phyloP scores from a whole-genome alignment of 352 stramenopile genomes.

The Phytophthora sp. region DNA sequence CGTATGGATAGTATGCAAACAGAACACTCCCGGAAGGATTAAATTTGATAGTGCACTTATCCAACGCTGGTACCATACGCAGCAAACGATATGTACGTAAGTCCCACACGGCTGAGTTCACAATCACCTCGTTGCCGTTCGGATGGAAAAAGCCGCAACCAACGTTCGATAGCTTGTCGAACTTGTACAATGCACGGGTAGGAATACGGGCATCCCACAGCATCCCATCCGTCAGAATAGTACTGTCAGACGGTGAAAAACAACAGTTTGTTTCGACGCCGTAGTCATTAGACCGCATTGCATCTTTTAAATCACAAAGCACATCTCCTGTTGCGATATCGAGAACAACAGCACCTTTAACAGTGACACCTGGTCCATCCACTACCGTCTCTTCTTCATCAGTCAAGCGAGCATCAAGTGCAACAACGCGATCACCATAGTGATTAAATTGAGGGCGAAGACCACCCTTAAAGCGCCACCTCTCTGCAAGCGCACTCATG shows the following conservation, averaged over 20 bases:
- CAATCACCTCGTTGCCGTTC: conserved; percentile 88
- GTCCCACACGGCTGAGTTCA: conserved; percentile 92
- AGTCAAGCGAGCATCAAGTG: conserved; percentile 55
- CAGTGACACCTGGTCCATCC: conserved; percentile 28
- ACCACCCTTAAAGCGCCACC: conserved; percentile 69
- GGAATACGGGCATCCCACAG: conserved; percentile 80
- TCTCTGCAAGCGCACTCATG: conserved; percentile 54
- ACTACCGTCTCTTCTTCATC: conserved; percentile 41
- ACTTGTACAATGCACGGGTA: conserved; percentile 84
- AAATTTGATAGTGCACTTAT: conserved; percentile 86
- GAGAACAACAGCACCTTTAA: conserved; percentile 65
- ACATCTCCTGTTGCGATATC: conserved; percentile 73
- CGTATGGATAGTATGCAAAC: conserved; percentile 85
- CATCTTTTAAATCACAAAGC: conserved; percentile 67
- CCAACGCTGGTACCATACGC: conserved; percentile 86
- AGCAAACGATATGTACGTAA: conserved; percentile 85
- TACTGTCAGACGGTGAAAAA: conserved; percentile 74
- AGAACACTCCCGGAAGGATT: conserved; percentile 70
- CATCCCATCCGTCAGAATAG: conserved; percentile 82
- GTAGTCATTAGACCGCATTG: conserved; percentile 76
- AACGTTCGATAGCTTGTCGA: conserved; percentile 89
- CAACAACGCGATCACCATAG: conserved; percentile 76
- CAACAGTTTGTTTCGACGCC: conserved; percentile 80
- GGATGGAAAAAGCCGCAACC: conserved; percentile 88
- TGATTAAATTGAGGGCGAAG: conserved; percentile 79